Conservation (phyloP, 1,284 basidiomycete species). For the Leccinum pachyderme region DNA sequence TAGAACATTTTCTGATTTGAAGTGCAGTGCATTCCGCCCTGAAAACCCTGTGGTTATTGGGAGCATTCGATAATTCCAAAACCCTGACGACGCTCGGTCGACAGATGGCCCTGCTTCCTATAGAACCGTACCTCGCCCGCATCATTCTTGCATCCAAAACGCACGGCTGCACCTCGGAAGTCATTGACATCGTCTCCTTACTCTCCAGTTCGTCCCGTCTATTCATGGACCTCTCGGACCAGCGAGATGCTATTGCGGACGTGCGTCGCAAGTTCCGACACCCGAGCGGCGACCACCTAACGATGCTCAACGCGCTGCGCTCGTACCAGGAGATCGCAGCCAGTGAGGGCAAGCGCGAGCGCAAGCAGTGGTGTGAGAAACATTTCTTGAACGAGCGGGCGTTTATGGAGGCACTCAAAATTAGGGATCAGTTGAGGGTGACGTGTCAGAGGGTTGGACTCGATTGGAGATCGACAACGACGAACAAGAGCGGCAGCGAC, state of each 20-base stretch:
- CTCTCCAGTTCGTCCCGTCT: conserved; percentile 75
- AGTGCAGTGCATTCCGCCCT: conserved; percentile 65
- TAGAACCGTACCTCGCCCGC: conserved; percentile 81
- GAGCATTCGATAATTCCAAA: conserved; percentile 66
- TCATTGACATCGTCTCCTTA: conserved; percentile 79
- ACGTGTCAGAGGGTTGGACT: conserved; percentile 64
- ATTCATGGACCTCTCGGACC: conserved; percentile 68
- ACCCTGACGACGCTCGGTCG: conserved; percentile 69
- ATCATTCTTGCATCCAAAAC: conserved; percentile 73
- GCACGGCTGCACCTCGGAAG: conserved; percentile 67
- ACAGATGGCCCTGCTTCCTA: conserved; percentile 80
- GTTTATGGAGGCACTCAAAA: conserved; percentile 79
- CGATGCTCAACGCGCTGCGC: conserved; percentile 81
- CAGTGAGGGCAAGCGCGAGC: conserved; percentile 45
- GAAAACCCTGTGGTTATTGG: conserved; percentile 72
- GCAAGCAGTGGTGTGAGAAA: conserved; percentile 77
- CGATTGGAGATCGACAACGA: conserved; percentile 54
- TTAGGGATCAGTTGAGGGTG: conserved; percentile 76
- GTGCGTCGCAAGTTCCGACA: conserved; percentile 80
- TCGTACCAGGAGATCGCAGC: conserved; percentile 67
- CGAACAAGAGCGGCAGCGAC: conserved; percentile 37
- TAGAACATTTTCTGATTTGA: neutral
- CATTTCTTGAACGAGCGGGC: conserved; percentile 87
- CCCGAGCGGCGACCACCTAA: conserved; percentile 87
- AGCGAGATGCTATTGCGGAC: conserved; percentile 68